phyloP scores from a whole-genome alignment of 345 rosid species.

The Corymbia maculata region DNA sequence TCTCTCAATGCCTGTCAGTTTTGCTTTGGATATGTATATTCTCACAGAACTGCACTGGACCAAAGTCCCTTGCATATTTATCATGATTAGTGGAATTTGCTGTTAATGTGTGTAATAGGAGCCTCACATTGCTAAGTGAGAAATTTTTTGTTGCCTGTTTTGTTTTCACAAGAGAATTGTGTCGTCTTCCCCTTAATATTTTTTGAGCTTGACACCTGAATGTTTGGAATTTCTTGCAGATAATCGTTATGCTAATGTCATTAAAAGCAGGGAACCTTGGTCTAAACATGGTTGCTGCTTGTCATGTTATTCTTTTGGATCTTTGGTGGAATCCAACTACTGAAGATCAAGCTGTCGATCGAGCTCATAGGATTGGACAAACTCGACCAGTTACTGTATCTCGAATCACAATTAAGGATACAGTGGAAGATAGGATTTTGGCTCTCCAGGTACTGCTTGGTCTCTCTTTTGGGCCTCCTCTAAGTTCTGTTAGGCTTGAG shows the following conservation, averaged over 20 bases:
- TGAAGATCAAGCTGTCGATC: slow-evolving; percentile 93
- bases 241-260: slow-evolving; percentile 88
- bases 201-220: background rate
- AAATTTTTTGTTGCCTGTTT: background rate
- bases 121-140: background rate
- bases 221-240: slow-evolving; percentile 28
- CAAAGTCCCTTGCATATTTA: background rate
- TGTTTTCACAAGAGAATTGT: background rate
- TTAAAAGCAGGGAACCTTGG: slow-evolving; percentile 96
- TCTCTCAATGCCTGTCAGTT: background rate
- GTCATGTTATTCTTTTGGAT: slow-evolving; percentile 88
- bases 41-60: background rate
- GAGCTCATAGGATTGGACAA: slow-evolving; percentile 98
- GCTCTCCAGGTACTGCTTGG: slow-evolving; percentile 63
- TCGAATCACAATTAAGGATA: slow-evolving; percentile 69
- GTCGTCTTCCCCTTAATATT: background rate
- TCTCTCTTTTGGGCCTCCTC: background rate
- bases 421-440: slow-evolving; percentile 86
- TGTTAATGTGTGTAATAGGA: background rate
- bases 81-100: background rate
- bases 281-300: slow-evolving; percentile 95
- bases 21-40: background rate
- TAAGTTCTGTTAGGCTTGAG: background rate
- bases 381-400: slow-evolving; percentile 92
- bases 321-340: slow-evolving; percentile 99